These are phyloP conservation scores for Misopates orontium DNA, from an alignment of 257 asterid species.

Conservation along the genomic window DNA sequence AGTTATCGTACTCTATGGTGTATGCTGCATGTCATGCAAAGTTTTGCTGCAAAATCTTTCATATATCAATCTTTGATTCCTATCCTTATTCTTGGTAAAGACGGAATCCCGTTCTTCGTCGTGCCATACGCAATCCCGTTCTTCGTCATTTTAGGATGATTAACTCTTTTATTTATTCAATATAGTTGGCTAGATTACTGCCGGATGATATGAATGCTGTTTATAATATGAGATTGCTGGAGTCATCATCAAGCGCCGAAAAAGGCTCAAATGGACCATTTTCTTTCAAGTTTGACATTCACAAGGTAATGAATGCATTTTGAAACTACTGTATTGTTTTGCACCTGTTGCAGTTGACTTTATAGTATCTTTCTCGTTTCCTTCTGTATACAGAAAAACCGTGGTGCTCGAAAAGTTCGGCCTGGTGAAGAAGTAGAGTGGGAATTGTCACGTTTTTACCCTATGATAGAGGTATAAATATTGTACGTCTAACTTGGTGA, in stretches of 20 bases:
- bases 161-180: slow-evolving; percentile 27
- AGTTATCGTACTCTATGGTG: not conserved
- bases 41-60: slow-evolving; percentile 14
- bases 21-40: not conserved
- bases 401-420: slow-evolving; percentile 84
- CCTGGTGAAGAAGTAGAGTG: slow-evolving; percentile 73
- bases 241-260: slow-evolving; percentile 65
- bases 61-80: not conserved
- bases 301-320: slow-evolving; percentile 59
- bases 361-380: slow-evolving; percentile 14
- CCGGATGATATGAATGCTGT: slow-evolving; percentile 86
- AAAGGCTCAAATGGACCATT: slow-evolving; percentile 69
- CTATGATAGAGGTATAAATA: slow-evolving; percentile 74
- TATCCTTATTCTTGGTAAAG: not conserved
- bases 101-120: not conserved
- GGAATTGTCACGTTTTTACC: slow-evolving; percentile 95
- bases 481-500: slow-evolving; percentile 5
- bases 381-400: slow-evolving; percentile 68
- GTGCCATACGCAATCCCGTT: not conserved
- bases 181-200: slow-evolving; percentile 82
- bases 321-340: slow-evolving; percentile 20
- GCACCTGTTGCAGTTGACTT: slow-evolving; percentile 23
- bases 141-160: slow-evolving; percentile 3
- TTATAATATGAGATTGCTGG: slow-evolving; percentile 90
- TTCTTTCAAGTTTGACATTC: slow-evolving; percentile 84